Percentiles rank a stretch among this genome's conserved stretches.
phyloP scores from a whole-genome alignment of 2,329 filamentous ascomycete species.

The Fusarium sp. region DNA sequence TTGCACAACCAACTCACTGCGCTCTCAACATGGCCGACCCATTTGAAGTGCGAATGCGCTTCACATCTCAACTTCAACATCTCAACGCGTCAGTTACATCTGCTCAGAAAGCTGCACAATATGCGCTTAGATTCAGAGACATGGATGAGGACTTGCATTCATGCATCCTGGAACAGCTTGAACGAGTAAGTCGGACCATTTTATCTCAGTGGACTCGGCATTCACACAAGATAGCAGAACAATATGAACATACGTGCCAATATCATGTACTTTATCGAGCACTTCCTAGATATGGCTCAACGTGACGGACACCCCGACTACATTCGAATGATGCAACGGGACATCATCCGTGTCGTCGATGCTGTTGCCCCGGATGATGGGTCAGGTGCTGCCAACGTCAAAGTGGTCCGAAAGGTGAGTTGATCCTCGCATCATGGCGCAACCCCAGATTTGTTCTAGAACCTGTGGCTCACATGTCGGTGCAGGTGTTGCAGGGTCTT shows the following conservation, averaged over 20 bases:
- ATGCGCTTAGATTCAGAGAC: conserved; percentile 92
- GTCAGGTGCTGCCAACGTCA: conserved; percentile 91
- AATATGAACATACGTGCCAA: conserved; percentile 98
- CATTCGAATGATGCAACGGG: conserved; percentile 92
- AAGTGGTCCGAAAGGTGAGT: conserved; percentile 84
- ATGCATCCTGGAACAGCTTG: conserved; percentile 95
- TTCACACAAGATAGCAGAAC: conserved; percentile 63
- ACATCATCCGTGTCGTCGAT: conserved; percentile 91
- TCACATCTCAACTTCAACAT: conserved; percentile 88
- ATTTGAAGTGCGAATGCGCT: conserved; percentile 98
- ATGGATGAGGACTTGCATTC: conserved; percentile 98
- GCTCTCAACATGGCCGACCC: conserved; percentile 73
- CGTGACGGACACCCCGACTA: conserved; percentile 83
- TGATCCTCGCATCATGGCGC: not conserved
- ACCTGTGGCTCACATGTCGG: conserved; percentile 19
- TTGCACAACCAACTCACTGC: not conserved
- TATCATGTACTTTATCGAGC: conserved; percentile 99
- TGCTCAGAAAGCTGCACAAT: conserved; percentile 91
- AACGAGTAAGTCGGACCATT: conserved; percentile 65
- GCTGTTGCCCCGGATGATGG: conserved; percentile 89
- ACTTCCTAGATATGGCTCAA: conserved; percentile 86
- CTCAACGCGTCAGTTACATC: conserved; percentile 91
- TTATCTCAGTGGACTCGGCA: not conserved
- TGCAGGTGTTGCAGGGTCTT: conserved; percentile 74
- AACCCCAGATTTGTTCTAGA: not conserved